A percentile compares a stretch with the other conserved stretches of the same genome.
Conservation (phyloP, 371 early-diverging fungal species). For the Mortierella sp. region DNA sequence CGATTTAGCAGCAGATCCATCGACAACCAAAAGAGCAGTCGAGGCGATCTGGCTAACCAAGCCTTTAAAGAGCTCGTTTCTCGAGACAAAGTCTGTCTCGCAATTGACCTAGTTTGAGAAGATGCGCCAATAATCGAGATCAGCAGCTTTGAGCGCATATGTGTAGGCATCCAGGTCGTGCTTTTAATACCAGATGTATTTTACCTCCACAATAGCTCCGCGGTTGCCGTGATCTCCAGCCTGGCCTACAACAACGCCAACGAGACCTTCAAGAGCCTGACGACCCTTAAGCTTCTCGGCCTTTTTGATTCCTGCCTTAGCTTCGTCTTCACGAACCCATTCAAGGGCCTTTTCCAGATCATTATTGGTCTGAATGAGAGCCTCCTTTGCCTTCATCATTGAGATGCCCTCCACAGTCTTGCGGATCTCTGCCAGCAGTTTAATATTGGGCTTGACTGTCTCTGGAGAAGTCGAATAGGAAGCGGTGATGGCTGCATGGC, state of each 20-base stretch:
- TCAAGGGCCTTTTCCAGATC: slow-evolving; percentile 83
- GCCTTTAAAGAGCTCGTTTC: slow-evolving; percentile 83
- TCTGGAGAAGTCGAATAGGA: slow-evolving; percentile 21
- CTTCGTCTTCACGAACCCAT: slow-evolving; percentile 85
- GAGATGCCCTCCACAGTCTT: slow-evolving; percentile 67
- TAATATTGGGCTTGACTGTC: slow-evolving; percentile 75
- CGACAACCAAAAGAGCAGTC: slow-evolving; percentile 69
- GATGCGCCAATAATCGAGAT: neutral
- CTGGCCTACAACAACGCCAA: slow-evolving; percentile 75
- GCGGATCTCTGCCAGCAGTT: slow-evolving; percentile 86
- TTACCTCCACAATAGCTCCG: slow-evolving; percentile 79
- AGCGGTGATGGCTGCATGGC: slow-evolving; percentile 29
- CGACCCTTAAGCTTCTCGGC: slow-evolving; percentile 79
- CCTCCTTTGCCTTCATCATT: slow-evolving; percentile 91
- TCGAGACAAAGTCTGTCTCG: slow-evolving; percentile 96
- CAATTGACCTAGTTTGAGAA: slow-evolving; percentile 77
- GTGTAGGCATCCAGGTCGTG: neutral
- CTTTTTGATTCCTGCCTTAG: slow-evolving; percentile 79
- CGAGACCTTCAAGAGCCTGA: slow-evolving; percentile 77
- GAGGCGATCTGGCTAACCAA: slow-evolving; percentile 81
- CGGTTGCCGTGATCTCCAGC: slow-evolving; percentile 55
- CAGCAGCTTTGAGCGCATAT: neutral
- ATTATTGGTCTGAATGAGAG: slow-evolving; percentile 79
- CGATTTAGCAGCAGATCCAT: slow-evolving; percentile 29
- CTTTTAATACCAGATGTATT: too few species aligned